Base-by-base conservation (phyloP, 2,329 filamentous ascomycete species). In the Ilyonectria destructans region DNA sequence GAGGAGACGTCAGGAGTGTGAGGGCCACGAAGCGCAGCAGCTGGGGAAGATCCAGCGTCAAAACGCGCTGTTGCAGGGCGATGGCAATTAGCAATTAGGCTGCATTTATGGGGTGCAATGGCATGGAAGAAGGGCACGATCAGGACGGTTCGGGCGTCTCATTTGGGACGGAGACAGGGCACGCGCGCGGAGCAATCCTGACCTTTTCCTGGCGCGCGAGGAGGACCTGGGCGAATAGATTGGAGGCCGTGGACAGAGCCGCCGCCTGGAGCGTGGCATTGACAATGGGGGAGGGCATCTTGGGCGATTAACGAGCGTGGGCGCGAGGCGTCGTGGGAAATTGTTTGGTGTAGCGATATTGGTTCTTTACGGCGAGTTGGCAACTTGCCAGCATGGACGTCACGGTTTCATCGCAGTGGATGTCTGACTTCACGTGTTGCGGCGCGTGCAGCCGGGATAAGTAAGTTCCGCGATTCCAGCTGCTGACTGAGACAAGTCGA, bases 11-110 rank as follows among this genome's bases (percentile, higher is more conserved):
- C 48, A 90, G 78, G 62, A 90, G 77, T 3, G 87, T 82, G 59
- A 87, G 83, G 43, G 84, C 80, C 45, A 88, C 83, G 77, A 90
- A 90, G 70, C 87, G 87, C 21, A 87, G 75, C 48, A 90, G 81
- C 31, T 85, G 83, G 33, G 81, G 68, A 1, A 82, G 58, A 65
- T 90, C 86, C 57, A 90, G 79, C 40, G 78, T 71, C 54, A 87
- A 82, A 9, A 84, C 80, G 19, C 69, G 77, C 73, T 78, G 71
- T 55, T 58, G 62, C 19, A 21, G 51, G 62, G 40, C 31, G 49
- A 58, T 12, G 17, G 23, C n/a, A 2, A 64, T 57, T 63, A 69
- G 59, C 63, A 43, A 58, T 52, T 62, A 33, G 55, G 49, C 26
- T 21, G 7, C 26, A 6, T 49, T 6, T 31, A 17, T 17, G 29